A percentile compares a stretch with the other conserved stretches of the same genome.
phyloP scores from a whole-genome alignment of 768 basidiomycete genomes.

The Auriscalpium microsporum region DNA sequence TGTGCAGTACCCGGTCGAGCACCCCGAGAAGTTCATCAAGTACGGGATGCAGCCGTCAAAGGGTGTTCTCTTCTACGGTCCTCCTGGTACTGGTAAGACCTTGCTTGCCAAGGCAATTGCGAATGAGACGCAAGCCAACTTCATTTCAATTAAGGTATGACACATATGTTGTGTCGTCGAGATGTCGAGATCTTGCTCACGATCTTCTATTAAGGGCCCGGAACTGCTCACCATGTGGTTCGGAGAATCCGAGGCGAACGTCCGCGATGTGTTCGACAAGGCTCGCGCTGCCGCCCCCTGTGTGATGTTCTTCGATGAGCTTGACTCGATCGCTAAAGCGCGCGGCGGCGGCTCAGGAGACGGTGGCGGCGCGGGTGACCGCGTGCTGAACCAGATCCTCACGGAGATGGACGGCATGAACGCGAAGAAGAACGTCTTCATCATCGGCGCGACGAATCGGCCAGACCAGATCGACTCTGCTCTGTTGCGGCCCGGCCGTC shows the following conservation, averaged over 20 bases:
- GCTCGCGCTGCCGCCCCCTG: constrained; percentile 98
- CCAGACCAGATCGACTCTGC: constrained; percentile 95
- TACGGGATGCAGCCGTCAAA: constrained; percentile 99
- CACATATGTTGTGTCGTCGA: not conserved
- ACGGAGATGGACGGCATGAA: constrained; percentile 99
- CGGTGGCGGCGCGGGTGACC: constrained; percentile 93
- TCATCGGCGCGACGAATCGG: constrained; percentile 94
- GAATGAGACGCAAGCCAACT: constrained; percentile 99
- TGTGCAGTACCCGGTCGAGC: constrained; percentile 99
- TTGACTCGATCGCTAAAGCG: constrained; percentile 97
- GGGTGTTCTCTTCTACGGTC: constrained; percentile 99
- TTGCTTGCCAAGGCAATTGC: constrained; percentile 97
- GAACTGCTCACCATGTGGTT: constrained; percentile 99
- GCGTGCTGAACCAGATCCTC: constrained; percentile 94
- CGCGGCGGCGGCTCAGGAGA: constrained; percentile 84
- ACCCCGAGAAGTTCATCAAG: constrained; percentile 99
- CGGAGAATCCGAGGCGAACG: constrained; percentile 99
- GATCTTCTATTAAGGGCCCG: constrained; percentile 52
- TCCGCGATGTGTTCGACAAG: constrained; percentile 99
- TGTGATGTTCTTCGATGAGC: constrained; percentile 99
- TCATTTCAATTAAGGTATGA: constrained; percentile 91
- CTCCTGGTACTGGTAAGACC: constrained; percentile 99
- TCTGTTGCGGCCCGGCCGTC: constrained; percentile 91
- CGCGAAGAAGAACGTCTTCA: constrained; percentile 98
- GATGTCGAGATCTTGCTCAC: constrained; percentile 8